Base-by-base conservation (phyloP, 176 grass and related monocot genomes). In the Zizania latifolia region DNA sequence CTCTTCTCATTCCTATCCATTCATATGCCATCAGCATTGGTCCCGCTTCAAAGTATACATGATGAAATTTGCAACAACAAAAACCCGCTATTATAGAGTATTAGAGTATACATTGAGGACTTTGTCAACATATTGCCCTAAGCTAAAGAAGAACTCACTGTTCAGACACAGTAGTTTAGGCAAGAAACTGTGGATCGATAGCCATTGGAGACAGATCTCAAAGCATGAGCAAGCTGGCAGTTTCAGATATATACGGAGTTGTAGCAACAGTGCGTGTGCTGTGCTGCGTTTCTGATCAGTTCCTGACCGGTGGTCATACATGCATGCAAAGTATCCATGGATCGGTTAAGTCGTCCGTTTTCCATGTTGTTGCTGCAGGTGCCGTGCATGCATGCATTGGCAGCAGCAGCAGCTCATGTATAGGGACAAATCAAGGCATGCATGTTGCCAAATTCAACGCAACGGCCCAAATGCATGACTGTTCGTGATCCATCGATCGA, bases 301-400 rank as follows among this genome's bases (percentile, higher is more conserved):
- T 58, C 17, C 48, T 53, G 48, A 21, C 48, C 19, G 48, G 48
- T 39, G 58, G n/a, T 26, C 70, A 77, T 71, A 45, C 84, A 77
- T 71, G 57, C 84, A 71, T 81, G 75, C 75, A 77, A 46, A 45
- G 14, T n/a, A n/a, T n/a, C n/a, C n/a, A 50, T 40, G 73, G 66
- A 87, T 60, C 23, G 4, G 67, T 41, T 38, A 76, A 53, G 74
- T 66, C 64, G 44, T 22, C 48, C 19, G 71, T n/a, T 14, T 73
- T 78, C 58, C 85, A 62, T 74, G 68, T 78, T 78, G 68, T 73
- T 71, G 22, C n/a, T n/a, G n/a, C n/a, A n/a, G n/a, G n/a, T n/a
- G n/a, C n/a, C 37, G 48, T 53, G 48, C 48, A 53, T 53, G n/a
- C n/a, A n/a, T 51, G 65, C 43, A 57, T n/a, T 10, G 36, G 58